These are phyloP conservation scores for Pythium brachiatum DNA, from an alignment of 352 stramenopile genomes.

Conservation along the genomic window DNA sequence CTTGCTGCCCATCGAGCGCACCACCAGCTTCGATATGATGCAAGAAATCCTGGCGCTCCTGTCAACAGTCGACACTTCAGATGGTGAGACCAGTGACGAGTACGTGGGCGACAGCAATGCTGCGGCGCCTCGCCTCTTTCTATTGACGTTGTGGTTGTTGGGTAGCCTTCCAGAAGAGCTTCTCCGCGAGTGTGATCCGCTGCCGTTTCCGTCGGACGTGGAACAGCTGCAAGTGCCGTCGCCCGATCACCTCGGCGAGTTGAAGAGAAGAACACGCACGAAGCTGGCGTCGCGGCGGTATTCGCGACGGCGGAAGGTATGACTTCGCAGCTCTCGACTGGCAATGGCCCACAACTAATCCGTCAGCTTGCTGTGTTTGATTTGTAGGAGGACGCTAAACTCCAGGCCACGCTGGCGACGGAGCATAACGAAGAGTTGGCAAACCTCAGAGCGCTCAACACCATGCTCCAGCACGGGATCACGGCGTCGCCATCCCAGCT, in stretches of 20 bases:
- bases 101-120: background rate
- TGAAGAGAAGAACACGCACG: slow-evolving; percentile 15
- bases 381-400: slow-evolving; percentile 10
- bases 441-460: slow-evolving; percentile 1
- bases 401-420: background rate
- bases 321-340: background rate
- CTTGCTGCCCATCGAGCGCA: too few relatives aligned
- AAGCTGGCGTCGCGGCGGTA: slow-evolving; percentile 21
- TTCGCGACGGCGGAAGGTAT: slow-evolving; percentile 19
- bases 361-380: background rate
- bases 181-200: slow-evolving; percentile 6
- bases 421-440: background rate
- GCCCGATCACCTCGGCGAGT: slow-evolving; percentile 1
- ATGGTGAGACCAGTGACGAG: background rate
- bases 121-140: background rate
- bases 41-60: slow-evolving; percentile 20
- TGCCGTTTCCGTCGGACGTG: slow-evolving; percentile 15
- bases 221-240: slow-evolving; percentile 9
- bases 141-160: background rate
- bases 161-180: background rate
- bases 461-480: background rate
- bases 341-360: background rate
- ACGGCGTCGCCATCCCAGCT: background rate
- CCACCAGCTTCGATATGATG: slow-evolving; percentile 11
- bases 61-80: background rate